These are phyloP conservation scores for Lactifluus subvellereus DNA, from an alignment of 768 basidiomycete species.

Conservation along the genomic window DNA sequence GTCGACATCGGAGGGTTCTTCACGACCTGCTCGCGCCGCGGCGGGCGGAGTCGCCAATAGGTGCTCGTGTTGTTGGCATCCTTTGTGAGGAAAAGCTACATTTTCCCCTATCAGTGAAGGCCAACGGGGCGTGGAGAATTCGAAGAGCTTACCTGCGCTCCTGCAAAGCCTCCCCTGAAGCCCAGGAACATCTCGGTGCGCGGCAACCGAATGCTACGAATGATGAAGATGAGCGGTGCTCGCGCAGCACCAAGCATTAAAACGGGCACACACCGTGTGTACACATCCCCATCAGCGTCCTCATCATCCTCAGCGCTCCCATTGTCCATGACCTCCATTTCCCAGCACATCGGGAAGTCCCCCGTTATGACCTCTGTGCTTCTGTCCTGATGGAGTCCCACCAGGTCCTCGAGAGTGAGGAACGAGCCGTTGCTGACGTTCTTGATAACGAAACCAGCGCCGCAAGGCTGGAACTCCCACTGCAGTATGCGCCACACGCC, in stretches of 20 bases:
- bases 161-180: conserved; percentile 14
- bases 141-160: conserved; percentile 17
- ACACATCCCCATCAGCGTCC: conserved; percentile 15
- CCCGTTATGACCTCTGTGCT: conserved; percentile 12
- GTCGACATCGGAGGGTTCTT: conserved; percentile 20
- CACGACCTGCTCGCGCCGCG: conserved; percentile 22
- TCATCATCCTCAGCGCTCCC: conserved; percentile 15
- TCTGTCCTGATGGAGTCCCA: background rate
- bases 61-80: conserved; percentile 20
- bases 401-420: conserved; percentile 14
- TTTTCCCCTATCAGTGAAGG: background rate
- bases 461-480: conserved; percentile 19
- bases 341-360: conserved; percentile 24
- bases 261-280: conserved; percentile 13
- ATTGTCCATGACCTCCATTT: conserved; percentile 22
- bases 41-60: conserved; percentile 19
- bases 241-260: background rate
- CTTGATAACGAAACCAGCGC: conserved; percentile 18
- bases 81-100: conserved; percentile 19
- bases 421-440: conserved; percentile 4
- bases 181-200: conserved; percentile 18
- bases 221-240: background rate
- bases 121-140: background rate
- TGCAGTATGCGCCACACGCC: background rate
- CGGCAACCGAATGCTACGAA: conserved; percentile 22